A percentile compares a stretch with the other conserved stretches of the same genome.
Evolutionary conservation across 2,329 filamentous ascomycete species (phyloP).

Genomic region (Aspergillus latus): DNA sequence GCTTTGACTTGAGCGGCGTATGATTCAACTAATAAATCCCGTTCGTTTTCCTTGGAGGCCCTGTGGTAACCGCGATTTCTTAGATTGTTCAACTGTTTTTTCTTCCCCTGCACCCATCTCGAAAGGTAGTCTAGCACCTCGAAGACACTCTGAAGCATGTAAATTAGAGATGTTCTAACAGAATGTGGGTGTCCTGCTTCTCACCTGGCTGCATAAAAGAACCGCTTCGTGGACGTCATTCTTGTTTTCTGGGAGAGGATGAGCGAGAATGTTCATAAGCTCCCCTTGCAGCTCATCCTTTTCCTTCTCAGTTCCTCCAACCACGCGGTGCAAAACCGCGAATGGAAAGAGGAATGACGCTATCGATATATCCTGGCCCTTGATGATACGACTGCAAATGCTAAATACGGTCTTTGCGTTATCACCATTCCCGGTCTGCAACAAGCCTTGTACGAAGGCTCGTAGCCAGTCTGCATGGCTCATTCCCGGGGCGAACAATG

Average conservation of each 20-base stretch:
- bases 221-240: conserved; percentile 70
- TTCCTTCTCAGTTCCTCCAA: conserved; percentile 67
- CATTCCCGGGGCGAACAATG: conserved; percentile 69
- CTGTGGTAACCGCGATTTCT: conserved; percentile 30
- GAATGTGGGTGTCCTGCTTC: conserved; percentile 19
- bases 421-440: conserved; percentile 72
- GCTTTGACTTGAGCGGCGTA: conserved; percentile 52
- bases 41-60: conserved; percentile 27
- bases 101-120: conserved; percentile 81
- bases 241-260: conserved; percentile 54
- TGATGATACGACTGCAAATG: conserved; percentile 76
- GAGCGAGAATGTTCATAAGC: conserved; percentile 69
- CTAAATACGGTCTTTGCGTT: conserved; percentile 78
- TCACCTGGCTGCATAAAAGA: conserved; percentile 83
- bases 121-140: conserved; percentile 87
- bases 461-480: conserved; percentile 81
- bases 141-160: conserved; percentile 69
- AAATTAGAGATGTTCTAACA: not conserved
- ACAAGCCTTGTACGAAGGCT: conserved; percentile 74
- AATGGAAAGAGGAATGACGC: conserved; percentile 88
- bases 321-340: conserved; percentile 75
- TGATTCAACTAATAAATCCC: conserved; percentile 32
- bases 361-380: conserved; percentile 80
- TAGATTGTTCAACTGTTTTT: conserved; percentile 48
- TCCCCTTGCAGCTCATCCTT: conserved; percentile 68